Percentiles rank a stretch among this genome's conserved stretches.
Conservation (phyloP, 768 basidiomycete genomes). For the Fistulinella prunicolor region DNA sequence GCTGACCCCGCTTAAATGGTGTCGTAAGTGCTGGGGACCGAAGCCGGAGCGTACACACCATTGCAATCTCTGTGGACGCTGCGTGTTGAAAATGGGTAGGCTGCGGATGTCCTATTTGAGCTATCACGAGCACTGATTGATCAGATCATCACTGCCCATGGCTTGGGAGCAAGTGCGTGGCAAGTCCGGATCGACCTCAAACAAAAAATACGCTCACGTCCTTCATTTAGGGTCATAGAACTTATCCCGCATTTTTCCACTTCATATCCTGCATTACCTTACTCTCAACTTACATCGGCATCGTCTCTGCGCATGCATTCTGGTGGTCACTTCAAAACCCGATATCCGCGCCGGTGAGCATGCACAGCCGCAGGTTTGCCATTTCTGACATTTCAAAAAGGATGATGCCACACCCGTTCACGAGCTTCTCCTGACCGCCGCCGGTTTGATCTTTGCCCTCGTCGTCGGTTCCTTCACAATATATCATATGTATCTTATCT, state of each 20-base stretch:
- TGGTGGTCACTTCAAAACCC: constrained; percentile 67
- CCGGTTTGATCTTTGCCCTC: constrained; percentile 56
- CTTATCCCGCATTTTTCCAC: constrained; percentile 81
- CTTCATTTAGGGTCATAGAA: constrained; percentile 65
- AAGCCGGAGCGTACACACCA: constrained; percentile 83
- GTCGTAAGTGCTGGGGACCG: constrained; percentile 72
- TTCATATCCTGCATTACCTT: constrained; percentile 64
- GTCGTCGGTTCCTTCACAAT: constrained; percentile 72
- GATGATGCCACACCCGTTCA: constrained; percentile 67
- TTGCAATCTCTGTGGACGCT: constrained; percentile 69
- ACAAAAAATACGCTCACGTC: not conserved
- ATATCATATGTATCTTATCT: constrained; percentile 76
- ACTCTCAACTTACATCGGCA: constrained; percentile 58
- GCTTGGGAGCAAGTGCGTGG: constrained; percentile 75
- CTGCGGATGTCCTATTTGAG: not conserved
- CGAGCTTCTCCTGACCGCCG: constrained; percentile 60
- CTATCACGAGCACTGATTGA: constrained; percentile 7
- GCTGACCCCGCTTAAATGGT: constrained; percentile 63
- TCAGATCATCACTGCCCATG: constrained; percentile 87
- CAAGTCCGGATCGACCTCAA: constrained; percentile 32
- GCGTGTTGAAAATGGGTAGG: constrained; percentile 84
- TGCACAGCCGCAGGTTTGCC: not conserved
- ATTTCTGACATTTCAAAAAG: constrained; percentile 32
- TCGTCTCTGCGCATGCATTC: constrained; percentile 51
- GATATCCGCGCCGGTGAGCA: constrained; percentile 50